Evolutionary conservation across 106 monocot genomes (phyloP), one percentile per base, ranked within the genome.

Genomic region (Phalaenopsis equestris): DNA sequence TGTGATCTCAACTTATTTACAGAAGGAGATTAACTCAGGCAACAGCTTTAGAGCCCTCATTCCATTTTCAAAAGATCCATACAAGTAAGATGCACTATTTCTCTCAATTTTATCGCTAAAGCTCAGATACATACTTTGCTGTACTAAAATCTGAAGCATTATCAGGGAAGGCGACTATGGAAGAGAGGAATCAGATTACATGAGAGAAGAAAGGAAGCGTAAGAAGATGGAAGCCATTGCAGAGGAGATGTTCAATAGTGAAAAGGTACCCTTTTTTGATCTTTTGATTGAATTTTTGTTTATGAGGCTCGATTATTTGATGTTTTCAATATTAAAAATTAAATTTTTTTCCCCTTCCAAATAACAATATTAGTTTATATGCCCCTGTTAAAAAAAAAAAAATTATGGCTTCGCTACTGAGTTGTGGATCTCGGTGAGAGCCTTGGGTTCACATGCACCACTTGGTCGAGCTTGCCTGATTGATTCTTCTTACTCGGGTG

Each of bases 201-300:
- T 89, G 75, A 90, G 79, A 73, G 88, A 95, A 78, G 99, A 99
- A 83, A 93, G 83, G 91, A 95, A 90, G 74, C 82, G 88, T 39
- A 95, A 90, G 75, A 89, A 93, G 81, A 84, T 88, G 84, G 99
- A 99, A 86, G 99, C 93, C 21, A 78, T 95, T 80, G 90, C 93
- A 1, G 99, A 99, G 76, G 95, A 99, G 78, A 58, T 99, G 39
- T 99, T 99, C 87, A 91, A 99, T 81, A 91, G 79, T 84, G 91
- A 86, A 76, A 93, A 95, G 99, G 99, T 90, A 83, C 49, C 45
- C n/a, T 16, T 23, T 21, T 1, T n/a, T 70, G 30, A 37, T 16
- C 78, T 21, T 52, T 4, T 8, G n/a, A 16, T 18, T 2, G n/a
- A 17, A 4, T 11, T 80, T 23, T 30, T 30, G 30, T 30, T 30